A percentile compares a stretch with the other conserved stretches of the same genome.
These are phyloP conservation scores for Penicillium freii DNA, from an alignment of 2,329 filamentous ascomycete species.

Conservation along the genomic window DNA sequence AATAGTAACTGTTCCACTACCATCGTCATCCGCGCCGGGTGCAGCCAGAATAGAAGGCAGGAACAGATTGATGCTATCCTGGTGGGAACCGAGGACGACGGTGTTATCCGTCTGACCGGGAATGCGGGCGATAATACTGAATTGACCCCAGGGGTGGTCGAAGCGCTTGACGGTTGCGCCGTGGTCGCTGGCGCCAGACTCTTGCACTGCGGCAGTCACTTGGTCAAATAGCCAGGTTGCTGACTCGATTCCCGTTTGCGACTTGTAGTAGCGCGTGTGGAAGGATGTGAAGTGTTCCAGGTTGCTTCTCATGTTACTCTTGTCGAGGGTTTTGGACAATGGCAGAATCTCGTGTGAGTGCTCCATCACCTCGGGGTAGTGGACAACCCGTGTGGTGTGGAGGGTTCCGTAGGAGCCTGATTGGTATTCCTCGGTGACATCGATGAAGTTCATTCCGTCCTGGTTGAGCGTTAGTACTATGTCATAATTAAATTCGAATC, in stretches of 20 bases:
- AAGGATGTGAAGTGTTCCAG: constrained; percentile 67
- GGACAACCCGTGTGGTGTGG: constrained; percentile 46
- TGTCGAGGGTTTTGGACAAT: constrained; percentile 67
- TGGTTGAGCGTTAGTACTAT: constrained; percentile 36
- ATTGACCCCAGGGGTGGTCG: constrained; percentile 81
- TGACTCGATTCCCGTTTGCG: constrained; percentile 70
- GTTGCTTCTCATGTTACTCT: constrained; percentile 72
- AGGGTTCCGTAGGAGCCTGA: constrained; percentile 58
- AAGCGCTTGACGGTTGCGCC: constrained; percentile 72
- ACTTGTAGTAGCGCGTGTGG: constrained; percentile 60
- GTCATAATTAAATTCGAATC: neutral
- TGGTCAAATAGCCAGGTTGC: constrained; percentile 81
- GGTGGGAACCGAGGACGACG: constrained; percentile 84
- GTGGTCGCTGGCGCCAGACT: constrained; percentile 65
- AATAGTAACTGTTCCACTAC: constrained; percentile 89
- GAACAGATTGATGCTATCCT: constrained; percentile 93
- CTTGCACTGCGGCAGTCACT: constrained; percentile 68
- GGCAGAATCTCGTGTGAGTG: constrained; percentile 66
- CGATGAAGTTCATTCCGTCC: constrained; percentile 87
- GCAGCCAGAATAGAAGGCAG: constrained; percentile 79
- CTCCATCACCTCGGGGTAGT: constrained; percentile 65
- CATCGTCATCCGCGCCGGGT: constrained; percentile 93
- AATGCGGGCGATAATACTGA: constrained; percentile 86
- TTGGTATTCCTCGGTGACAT: constrained; percentile 71
- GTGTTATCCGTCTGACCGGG: constrained; percentile 82